A percentile compares a stretch with the other conserved stretches of the same genome.
Evolutionary conservation across 2,329 filamentous ascomycete genomes (phyloP).

Genomic region (Nothophaeocryptopus gaeumannii): DNA sequence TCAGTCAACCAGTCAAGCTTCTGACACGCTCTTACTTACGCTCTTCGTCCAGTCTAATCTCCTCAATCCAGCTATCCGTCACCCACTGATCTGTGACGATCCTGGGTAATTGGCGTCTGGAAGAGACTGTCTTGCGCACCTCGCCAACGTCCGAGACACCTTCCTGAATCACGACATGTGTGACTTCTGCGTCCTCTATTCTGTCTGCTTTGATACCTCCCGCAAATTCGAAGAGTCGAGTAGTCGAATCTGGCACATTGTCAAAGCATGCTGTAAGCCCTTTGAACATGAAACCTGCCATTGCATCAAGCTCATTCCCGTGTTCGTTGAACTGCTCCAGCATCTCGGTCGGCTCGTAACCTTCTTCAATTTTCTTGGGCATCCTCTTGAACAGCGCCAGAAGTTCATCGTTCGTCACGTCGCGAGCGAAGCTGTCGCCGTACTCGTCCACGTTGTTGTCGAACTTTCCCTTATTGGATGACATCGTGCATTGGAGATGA

Average conservation of each 20-base stretch:
- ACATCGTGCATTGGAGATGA: constrained; percentile 70
- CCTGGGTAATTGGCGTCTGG: constrained; percentile 56
- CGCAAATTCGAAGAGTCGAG: constrained; percentile 58
- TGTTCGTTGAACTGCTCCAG: constrained; percentile 57
- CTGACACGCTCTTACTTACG: constrained; percentile 5
- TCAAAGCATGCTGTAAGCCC: constrained; percentile 47
- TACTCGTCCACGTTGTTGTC: constrained; percentile 68
- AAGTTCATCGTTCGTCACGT: constrained; percentile 65
- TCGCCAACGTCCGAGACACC: constrained; percentile 37
- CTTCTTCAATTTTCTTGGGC: constrained; percentile 47
- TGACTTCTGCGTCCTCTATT: constrained; percentile 56
- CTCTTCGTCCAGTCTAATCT: constrained; percentile 78
- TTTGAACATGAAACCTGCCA: constrained; percentile 55
- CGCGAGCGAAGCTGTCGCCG: constrained; percentile 78
- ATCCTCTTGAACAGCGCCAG: constrained; percentile 49
- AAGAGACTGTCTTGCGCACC: constrained; percentile 18
- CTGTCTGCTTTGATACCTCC: constrained; percentile 58
- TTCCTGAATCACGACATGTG: constrained; percentile 65
- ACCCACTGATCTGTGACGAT: constrained; percentile 72
- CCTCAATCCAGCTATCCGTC: constrained; percentile 73
- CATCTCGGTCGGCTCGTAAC: constrained; percentile 50
- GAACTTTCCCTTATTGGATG: constrained; percentile 54
- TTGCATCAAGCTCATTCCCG: constrained; percentile 52
- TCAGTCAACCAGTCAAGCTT: too few species aligned
- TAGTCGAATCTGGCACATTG: constrained; percentile 31